Percentiles rank a stretch among this genome's conserved stretches.
These are phyloP conservation scores for Arthrobotrys pseudoclavata DNA, from an alignment of 2,329 filamentous ascomycete genomes.

Conservation along the genomic window DNA sequence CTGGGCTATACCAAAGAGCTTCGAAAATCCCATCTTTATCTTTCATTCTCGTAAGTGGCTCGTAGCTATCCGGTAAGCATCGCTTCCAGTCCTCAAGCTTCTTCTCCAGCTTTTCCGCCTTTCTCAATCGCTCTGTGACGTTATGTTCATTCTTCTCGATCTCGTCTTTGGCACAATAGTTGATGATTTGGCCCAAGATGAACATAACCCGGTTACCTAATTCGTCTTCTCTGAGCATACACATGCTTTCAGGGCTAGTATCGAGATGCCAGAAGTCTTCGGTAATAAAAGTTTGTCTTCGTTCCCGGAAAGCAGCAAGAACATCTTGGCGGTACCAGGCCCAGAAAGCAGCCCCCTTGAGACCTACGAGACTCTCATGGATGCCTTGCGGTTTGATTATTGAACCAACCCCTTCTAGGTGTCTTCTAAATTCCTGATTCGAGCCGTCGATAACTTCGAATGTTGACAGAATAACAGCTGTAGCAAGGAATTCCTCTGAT, in stretches of 20 bases:
- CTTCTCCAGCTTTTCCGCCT: conserved; percentile 47
- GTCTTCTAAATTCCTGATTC: conserved; percentile 64
- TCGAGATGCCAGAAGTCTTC: conserved; percentile 57
- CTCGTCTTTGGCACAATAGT: conserved; percentile 58
- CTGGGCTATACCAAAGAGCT: conserved; percentile 53
- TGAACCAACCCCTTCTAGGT: conserved; percentile 64
- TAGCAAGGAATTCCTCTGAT: conserved; percentile 63
- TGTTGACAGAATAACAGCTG: conserved; percentile 63
- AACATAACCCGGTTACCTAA: conserved; percentile 57
- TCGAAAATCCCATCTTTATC: conserved; percentile 58
- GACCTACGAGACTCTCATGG: conserved; percentile 63
- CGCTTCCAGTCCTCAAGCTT: conserved; percentile 57
- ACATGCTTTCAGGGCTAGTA: conserved; percentile 53
- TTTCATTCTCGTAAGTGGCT: conserved; percentile 50
- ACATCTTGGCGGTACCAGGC: conserved; percentile 65
- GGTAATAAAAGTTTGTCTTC: conserved; percentile 63
- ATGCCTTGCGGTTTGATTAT: conserved; percentile 64
- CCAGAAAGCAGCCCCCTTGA: conserved; percentile 64
- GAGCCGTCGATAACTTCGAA: conserved; percentile 65
- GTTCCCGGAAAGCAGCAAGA: conserved; percentile 64
- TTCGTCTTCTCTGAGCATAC: conserved; percentile 54
- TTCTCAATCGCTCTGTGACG: conserved; percentile 44
- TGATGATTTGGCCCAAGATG: conserved; percentile 57
- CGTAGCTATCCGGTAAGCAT: conserved; percentile 56
- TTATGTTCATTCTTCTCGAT: conserved; percentile 59